Base-by-base conservation (phyloP, 192 early-diverging fungal genomes). In the Jimgerdemannia flammicorona region DNA sequence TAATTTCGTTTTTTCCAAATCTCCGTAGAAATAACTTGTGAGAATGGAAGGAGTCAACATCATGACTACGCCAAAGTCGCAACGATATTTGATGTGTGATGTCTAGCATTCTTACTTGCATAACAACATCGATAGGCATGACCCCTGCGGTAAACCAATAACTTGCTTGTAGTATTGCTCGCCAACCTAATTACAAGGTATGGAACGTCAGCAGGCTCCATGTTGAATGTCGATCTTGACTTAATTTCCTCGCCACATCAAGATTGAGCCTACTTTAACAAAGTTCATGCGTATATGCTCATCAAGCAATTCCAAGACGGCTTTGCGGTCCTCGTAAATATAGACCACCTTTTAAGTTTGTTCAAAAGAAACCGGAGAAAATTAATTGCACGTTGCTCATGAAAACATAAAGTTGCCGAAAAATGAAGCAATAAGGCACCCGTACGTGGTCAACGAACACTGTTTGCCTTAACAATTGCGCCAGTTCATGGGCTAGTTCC, bases 71-170 rank as follows among this genome's bases (percentile, higher is more conserved):
- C 29, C 29, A 29, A 29, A 29, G 29, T 29, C 29, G 29, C 29
- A 29, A 29, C 29, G 29, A 29, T 29, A 1, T 29, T 29, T 29
- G 29, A 29, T 29, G 29, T 29, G 29, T 29, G 29, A 29, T 29
- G 29, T 29, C 29, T 29, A 29, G 29, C 29, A 29, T 29, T 29
- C 29, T 29, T 78, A 93, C 91, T 86, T 94, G 92, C 97, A 98
- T 69, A 98, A 87, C 4, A 96, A 67, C 44, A 92, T 86, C 0
- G 97, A 98, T 20, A 98, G 77, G 29, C 91, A 81, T 3, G 95
- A 97, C 0, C 97, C 97, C 78, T 98, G 97, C 3, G 97, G 97
- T 43, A 98, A 96, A 4, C 97, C 97, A 2, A 84, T 77, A 0
- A 82, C 77, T 75, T 96, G 95, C 44, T 81, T 83, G 79, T 91